Evolutionary conservation across 2,329 filamentous ascomycete species (phyloP).

Genomic region (Xylariomycetidae sp.): DNA sequence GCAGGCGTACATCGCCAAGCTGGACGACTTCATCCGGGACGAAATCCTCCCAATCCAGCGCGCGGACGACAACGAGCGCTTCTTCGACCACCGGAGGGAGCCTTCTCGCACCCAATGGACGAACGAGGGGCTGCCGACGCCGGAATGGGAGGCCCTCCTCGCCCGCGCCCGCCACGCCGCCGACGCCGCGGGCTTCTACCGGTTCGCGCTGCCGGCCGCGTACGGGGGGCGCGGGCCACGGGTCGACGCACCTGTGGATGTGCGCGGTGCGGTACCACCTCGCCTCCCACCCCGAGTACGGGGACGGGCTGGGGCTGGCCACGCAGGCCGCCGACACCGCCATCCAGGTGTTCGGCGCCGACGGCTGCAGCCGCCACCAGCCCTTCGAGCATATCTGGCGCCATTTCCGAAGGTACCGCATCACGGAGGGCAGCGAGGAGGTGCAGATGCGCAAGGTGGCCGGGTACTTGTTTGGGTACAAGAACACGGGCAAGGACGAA

Average conservation of each 20-base stretch:
- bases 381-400: slow-evolving; percentile 62
- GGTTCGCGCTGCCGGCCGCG: slow-evolving; percentile 48
- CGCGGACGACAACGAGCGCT: slow-evolving; percentile 52
- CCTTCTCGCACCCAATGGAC: slow-evolving; percentile 57
- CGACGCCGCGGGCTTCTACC: slow-evolving; percentile 55
- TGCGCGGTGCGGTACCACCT: slow-evolving; percentile 55
- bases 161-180: slow-evolving; percentile 41
- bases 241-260: slow-evolving; percentile 56
- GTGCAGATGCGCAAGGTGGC: slow-evolving; percentile 62
- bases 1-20: slow-evolving; percentile 23
- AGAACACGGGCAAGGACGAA: slow-evolving; percentile 5
- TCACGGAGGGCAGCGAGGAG: slow-evolving; percentile 60
- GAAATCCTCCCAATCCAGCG: slow-evolving; percentile 50
- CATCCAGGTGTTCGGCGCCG: slow-evolving; percentile 56
- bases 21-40: slow-evolving; percentile 55
- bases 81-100: slow-evolving; percentile 61
- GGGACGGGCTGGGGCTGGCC: slow-evolving; percentile 48
- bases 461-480: slow-evolving; percentile 38
- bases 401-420: slow-evolving; percentile 56
- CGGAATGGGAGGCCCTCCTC: slow-evolving; percentile 54
- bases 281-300: slow-evolving; percentile 40
- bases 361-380: slow-evolving; percentile 48
- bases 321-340: slow-evolving; percentile 56
- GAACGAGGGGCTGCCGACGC: slow-evolving; percentile 46
- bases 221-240: slow-evolving; percentile 30